Conservation (phyloP, 805 yeast genomes). For the Metschnikowia arizonensis region DNA sequence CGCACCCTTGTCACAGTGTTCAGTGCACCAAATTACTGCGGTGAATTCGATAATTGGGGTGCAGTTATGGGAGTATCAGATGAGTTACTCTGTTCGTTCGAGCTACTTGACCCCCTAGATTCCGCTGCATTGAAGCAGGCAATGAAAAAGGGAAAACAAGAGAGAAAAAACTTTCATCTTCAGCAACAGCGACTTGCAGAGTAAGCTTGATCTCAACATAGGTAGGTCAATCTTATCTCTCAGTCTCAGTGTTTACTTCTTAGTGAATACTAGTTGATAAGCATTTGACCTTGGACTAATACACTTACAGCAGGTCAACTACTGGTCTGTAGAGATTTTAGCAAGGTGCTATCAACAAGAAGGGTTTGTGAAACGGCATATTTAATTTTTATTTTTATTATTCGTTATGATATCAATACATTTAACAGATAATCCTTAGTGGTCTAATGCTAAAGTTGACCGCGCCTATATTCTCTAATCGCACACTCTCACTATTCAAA, state of each 20-base stretch:
- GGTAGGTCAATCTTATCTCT: not conserved
- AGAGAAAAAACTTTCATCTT: conserved; percentile 59
- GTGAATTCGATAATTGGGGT: conserved; percentile 92
- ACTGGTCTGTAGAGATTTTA: not conserved
- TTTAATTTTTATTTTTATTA: not conserved
- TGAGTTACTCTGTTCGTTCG: conserved; percentile 88
- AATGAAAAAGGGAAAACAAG: conserved; percentile 90
- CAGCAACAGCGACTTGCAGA: conserved; percentile 13
- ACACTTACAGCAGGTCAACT: not conserved
- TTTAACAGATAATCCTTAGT: not conserved
- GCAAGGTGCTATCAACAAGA: not conserved
- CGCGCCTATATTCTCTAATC: conserved; percentile 1
- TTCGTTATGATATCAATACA: not conserved
- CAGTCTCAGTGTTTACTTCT: not conserved
- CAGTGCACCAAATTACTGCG: conserved; percentile 74
- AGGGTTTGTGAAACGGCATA: not conserved
- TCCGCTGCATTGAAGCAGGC: conserved; percentile 89
- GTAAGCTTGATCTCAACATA: not conserved
- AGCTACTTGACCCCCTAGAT: conserved; percentile 89
- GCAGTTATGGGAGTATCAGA: conserved; percentile 97
- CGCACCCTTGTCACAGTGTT: conserved; percentile 68
- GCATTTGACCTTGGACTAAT: not conserved
- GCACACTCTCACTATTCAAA: not conserved
- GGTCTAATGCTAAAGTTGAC: no score
- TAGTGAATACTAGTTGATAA: not conserved